Base-by-base conservation (phyloP, 2,329 filamentous ascomycete species). In the Trichoderma sp. region DNA sequence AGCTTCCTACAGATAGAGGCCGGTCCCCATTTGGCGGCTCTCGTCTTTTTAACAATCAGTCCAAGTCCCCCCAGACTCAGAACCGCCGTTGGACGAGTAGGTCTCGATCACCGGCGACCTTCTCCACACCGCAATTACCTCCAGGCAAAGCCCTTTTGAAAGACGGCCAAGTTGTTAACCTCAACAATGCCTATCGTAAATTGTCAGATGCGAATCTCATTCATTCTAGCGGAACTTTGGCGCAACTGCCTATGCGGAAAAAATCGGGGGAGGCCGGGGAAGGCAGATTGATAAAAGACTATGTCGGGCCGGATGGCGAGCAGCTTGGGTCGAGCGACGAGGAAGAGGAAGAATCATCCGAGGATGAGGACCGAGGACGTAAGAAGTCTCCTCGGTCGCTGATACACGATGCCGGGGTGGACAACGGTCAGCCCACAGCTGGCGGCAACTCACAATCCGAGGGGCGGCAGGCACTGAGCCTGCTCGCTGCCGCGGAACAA, bases 401-500 rank as follows among this genome's bases (percentile, higher is more conserved):
- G 60, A 83, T 84, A 50, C 79, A 77, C 13, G 78, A 77, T 60
- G 78, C 78, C 35, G 77, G 79, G 67, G 74, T 78, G 22, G 75
- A 79, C 34, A 73, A 72, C 5, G 74, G 76, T 78, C 45, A 73
- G 73, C 4, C 74, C 75, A 5, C 78, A 79, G 27, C 79, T 71
- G 5, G 71, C 52, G 10, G 72, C 52, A 13, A 76, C 66, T 70
- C 72, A 70, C 78, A 72, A 64, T 77, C 80, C 73, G 70, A 78
- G 71, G 75, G 78, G 70, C 79, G 80, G 68, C 82, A 82, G 72
- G 81, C 84, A 1, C 80, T 83, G 75, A 92, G 89, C 73, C 77
- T 93, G 67, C 80, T 94, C 64, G 91, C 90, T 45, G 91, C 90
- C 7, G 89, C 90, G 1, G 90, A 94, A 75, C 90, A 93, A 83